phyloP scores from a whole-genome alignment of 1,139 yeast species.

The Yamadazyma jaroonii region DNA sequence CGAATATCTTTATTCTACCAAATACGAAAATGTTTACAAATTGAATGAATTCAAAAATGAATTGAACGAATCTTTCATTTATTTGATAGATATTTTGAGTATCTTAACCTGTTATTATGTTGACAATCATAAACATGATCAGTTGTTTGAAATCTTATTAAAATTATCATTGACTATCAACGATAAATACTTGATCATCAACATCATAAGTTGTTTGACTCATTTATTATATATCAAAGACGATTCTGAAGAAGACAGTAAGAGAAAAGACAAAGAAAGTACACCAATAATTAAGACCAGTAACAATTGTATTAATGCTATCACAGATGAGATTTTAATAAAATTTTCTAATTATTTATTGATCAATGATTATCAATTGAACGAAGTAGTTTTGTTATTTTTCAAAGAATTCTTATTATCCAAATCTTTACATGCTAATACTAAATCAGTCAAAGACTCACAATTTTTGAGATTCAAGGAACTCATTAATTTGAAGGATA shows the following conservation, averaged over 20 bases:
- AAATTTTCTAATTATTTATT: constrained; percentile 28
- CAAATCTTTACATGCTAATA: constrained; percentile 33
- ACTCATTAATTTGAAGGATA: constrained; percentile 28
- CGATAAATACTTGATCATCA: constrained; percentile 53
- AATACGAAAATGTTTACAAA: constrained; percentile 12
- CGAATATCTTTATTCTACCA: constrained; percentile 31
- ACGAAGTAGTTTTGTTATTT: constrained; percentile 33
- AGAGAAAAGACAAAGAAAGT: constrained; percentile 20
- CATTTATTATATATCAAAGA: constrained; percentile 39
- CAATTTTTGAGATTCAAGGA: constrained; percentile 32
- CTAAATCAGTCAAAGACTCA: constrained; percentile 29
- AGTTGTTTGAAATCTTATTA: constrained; percentile 52
- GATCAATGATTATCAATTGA: constrained; percentile 37
- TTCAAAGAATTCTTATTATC: constrained; percentile 39
- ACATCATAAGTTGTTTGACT: constrained; percentile 43
- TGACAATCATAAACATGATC: constrained; percentile 66
- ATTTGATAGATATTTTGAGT: constrained; percentile 78
- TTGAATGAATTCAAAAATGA: constrained; percentile 34
- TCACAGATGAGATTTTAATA: constrained; percentile 33
- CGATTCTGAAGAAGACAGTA: constrained; percentile 13
- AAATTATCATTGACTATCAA: constrained; percentile 42
- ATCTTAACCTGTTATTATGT: constrained; percentile 80
- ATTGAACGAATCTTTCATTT: constrained; percentile 61
- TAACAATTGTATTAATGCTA: constrained; percentile 42
- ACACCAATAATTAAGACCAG: constrained; percentile 19